Evolutionary conservation across 257 asterid species (phyloP), one percentile per base, ranked within the genome.

Genomic region (Striga asiatica): DNA sequence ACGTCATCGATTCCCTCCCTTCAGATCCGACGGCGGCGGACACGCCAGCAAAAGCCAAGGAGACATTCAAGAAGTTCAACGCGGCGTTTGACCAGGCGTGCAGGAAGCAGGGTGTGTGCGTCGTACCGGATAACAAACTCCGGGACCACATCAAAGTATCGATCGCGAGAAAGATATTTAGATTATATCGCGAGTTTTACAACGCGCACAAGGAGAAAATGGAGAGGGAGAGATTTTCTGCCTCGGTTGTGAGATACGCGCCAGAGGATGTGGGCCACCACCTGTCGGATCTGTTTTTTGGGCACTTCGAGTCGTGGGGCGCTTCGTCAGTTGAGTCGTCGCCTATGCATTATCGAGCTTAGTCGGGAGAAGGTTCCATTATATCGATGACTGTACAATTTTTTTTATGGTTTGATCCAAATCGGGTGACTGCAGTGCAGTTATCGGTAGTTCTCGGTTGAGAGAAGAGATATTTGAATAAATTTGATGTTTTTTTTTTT

Each of bases 201-300:
- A 20, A 70, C 6, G 68, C 62, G 2, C 70, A 86, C 21, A 25
- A 34, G 49, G 57, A 20, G 21, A 43, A 17, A 12, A 27, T 75
- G 61, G 74, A 41, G 9, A 61, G 61, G 7, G 85, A 68, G 46
- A 76, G 89, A 49, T 50, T 67, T 71, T 69, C 68, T 2, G 66
- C 61, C 4, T 23, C 63, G 0, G 67, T 74, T 17, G 87, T 81
- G 55, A 74, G 75, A 73, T 83, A 60, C 76, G 50, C 89, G 74
- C 95, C 95, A 1, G 89, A 89, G 35, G 89, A 85, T 47, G 73
- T 89, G 23, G 76, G 80, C 1, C 78, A 75, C 68, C 65, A 47
- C 20, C 43, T 85, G 49, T 89, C 94, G 6, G 86, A 85, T 45
- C 47, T 81, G 53, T 83, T 82, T 46, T 85, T 73, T 8, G 85